Evolutionary conservation across 2,329 filamentous ascomycete genomes (phyloP).

Genomic region (Trichoderma sp.): DNA sequence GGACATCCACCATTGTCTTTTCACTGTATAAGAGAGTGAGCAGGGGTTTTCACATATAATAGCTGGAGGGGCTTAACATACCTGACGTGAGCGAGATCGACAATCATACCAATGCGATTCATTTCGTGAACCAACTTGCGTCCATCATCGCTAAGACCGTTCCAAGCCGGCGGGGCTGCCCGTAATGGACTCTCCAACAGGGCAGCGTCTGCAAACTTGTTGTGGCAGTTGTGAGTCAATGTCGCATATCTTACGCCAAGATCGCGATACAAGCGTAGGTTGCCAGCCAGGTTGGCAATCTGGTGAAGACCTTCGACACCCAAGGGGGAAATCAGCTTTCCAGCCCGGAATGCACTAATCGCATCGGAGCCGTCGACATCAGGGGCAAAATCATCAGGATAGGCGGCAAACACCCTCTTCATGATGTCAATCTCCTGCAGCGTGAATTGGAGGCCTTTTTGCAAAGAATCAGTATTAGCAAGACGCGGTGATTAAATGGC

Average conservation of each 20-base stretch:
- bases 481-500: background rate
- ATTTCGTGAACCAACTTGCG: constrained; percentile 75
- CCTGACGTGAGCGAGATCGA: constrained; percentile 75
- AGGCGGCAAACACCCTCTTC: constrained; percentile 59
- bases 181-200: constrained; percentile 54
- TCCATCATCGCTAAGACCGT: constrained; percentile 71
- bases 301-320: constrained; percentile 89
- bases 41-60: background rate
- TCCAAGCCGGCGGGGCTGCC: constrained; percentile 59
- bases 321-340: constrained; percentile 71
- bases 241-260: constrained; percentile 86
- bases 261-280: constrained; percentile 70
- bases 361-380: constrained; percentile 60
- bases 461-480: background rate
- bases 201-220: constrained; percentile 83
- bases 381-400: constrained; percentile 68
- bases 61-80: constrained; percentile 21
- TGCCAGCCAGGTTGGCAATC: constrained; percentile 80
- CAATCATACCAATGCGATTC: constrained; percentile 93
- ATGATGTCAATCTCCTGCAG: constrained; percentile 74
- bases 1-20: constrained; percentile 82
- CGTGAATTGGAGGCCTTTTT: constrained; percentile 61
- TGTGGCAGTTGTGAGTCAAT: constrained; percentile 91
- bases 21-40: constrained; percentile 43
- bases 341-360: constrained; percentile 56